Evolutionary conservation across 768 basidiomycete genomes (phyloP).

Genomic region (Phlebiopsis gigantea): DNA sequence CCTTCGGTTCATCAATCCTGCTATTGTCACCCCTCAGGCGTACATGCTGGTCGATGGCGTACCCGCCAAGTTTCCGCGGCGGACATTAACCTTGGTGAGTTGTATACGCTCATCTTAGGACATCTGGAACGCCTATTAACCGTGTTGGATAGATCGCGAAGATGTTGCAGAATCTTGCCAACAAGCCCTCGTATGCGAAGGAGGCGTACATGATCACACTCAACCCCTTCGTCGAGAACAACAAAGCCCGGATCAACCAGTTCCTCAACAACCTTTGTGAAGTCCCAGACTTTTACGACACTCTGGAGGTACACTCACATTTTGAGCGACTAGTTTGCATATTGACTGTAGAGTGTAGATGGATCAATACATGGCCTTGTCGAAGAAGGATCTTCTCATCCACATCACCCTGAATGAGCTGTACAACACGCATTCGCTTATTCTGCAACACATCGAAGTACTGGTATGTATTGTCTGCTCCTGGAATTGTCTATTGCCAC

Average conservation of each 20-base stretch:
- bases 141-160: constrained; percentile 78
- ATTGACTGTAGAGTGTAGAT: constrained; percentile 48
- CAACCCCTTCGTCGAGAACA: constrained; percentile 98
- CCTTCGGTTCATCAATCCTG: constrained; percentile 98
- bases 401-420: constrained; percentile 98
- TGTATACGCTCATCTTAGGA: background rate
- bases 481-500: background rate
- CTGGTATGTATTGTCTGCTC: constrained; percentile 51
- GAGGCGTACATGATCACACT: constrained; percentile 98
- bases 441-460: constrained; percentile 91
- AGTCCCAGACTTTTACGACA: constrained; percentile 99
- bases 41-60: constrained; percentile 99
- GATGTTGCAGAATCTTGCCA: constrained; percentile 98
- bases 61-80: constrained; percentile 94
- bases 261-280: constrained; percentile 97
- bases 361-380: constrained; percentile 99
- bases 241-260: constrained; percentile 95
- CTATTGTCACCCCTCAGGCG: constrained; percentile 97
- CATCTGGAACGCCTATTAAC: background rate
- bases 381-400: constrained; percentile 98
- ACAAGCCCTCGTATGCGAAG: constrained; percentile 97
- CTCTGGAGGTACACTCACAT: constrained; percentile 69
- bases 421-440: constrained; percentile 96
- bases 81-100: constrained; percentile 84
- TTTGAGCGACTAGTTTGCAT: background rate